These are phyloP conservation scores for Microsporum audouinii DNA, from an alignment of 2,329 filamentous ascomycete genomes.

Conservation along the genomic window DNA sequence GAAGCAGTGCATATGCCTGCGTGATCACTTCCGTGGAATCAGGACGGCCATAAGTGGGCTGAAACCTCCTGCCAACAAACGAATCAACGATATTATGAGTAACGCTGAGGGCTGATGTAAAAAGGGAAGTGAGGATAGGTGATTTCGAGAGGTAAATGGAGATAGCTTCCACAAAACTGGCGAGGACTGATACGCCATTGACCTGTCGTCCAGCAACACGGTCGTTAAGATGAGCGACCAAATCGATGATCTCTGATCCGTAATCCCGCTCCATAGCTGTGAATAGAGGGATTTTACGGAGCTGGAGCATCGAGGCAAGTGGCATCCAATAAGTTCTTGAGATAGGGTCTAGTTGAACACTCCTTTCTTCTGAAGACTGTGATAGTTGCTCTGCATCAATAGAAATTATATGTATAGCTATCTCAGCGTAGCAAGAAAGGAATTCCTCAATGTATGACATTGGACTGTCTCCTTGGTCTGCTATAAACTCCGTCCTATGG, in stretches of 20 bases:
- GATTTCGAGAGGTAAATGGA: conserved; percentile 22
- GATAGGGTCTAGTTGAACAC: conserved; percentile 22
- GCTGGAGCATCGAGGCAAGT: conserved; percentile 28
- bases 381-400: conserved; percentile 30
- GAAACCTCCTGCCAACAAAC: conserved; percentile 19
- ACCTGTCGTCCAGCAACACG: conserved; percentile 20
- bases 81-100: conserved; percentile 23
- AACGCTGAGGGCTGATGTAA: conserved; percentile 19
- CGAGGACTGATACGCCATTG: conserved; percentile 19
- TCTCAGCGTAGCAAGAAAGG: conserved; percentile 29
- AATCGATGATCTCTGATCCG: conserved; percentile 20
- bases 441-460: conserved; percentile 32
- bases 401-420: conserved; percentile 32
- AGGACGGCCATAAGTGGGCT: conserved; percentile 14
- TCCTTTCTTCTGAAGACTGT: conserved; percentile 20
- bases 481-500: conserved; percentile 23
- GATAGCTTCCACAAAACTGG: conserved; percentile 22
- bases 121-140: conserved; percentile 18
- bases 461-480: conserved; percentile 22
- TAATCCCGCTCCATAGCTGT: conserved; percentile 23
- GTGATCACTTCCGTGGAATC: conserved; percentile 9
- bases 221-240: conserved; percentile 23
- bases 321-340: conserved; percentile 26
- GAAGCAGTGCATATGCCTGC: conserved; percentile 23
- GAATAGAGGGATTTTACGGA: conserved; percentile 28